Evolutionary conservation across 225 moss, liverwort and hornwort genomes (phyloP).

Genomic region (Antitrichia curtipendula): DNA sequence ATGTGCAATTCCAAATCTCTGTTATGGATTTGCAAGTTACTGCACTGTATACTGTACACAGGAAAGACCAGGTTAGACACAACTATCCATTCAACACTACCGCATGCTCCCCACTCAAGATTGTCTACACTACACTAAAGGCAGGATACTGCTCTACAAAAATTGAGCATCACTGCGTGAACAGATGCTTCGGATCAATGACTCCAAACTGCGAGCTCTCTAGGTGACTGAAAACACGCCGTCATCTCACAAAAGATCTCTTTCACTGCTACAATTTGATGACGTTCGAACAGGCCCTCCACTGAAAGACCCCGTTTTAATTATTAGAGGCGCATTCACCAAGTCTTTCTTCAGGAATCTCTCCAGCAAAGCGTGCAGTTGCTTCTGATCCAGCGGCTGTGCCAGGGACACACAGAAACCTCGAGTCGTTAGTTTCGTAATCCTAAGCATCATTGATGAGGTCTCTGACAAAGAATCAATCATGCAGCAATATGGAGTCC

Average conservation of each 20-base stretch:
- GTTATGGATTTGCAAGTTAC: neutral
- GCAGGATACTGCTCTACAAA: neutral
- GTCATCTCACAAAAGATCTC: neutral
- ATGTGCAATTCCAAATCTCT: neutral
- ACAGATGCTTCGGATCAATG: neutral
- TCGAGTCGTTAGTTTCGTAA: neutral
- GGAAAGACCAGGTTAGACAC: neutral
- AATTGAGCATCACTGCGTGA: neutral
- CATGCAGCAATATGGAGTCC: neutral
- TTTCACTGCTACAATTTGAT: neutral
- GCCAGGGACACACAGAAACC: neutral
- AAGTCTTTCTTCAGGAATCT: conserved; percentile 32
- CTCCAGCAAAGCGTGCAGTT: conserved; percentile 34
- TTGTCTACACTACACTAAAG: neutral
- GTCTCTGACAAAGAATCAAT: neutral
- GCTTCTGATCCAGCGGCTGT: conserved; percentile 55
- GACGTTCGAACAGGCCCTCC: neutral
- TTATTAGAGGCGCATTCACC: conserved; percentile 9
- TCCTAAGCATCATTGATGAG: neutral
- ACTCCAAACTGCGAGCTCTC: neutral
- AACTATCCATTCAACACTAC: neutral
- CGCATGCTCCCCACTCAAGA: neutral
- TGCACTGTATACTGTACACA: neutral
- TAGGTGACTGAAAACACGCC: neutral
- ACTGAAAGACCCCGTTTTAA: neutral